These are phyloP conservation scores for Acaromyces ingoldii DNA, from an alignment of 1,284 basidiomycete genomes.

Conservation along the genomic window DNA sequence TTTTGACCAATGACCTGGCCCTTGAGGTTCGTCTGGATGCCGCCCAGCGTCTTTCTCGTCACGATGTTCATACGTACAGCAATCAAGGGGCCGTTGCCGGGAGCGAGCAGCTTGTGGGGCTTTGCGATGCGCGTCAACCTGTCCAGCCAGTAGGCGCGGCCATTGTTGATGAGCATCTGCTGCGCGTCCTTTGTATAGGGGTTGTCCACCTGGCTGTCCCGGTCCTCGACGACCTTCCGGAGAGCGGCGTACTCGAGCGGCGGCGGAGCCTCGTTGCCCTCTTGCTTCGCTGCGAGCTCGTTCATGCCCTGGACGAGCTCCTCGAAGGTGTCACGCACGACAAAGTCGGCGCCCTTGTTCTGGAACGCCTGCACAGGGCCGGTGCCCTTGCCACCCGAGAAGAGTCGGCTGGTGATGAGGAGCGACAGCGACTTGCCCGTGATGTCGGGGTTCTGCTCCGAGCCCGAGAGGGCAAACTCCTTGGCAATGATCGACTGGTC, in stretches of 20 bases:
- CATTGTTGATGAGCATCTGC: conserved; percentile 18
- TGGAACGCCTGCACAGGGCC: conserved; percentile 13
- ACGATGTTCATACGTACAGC: conserved; percentile 14
- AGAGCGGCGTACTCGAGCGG: conserved; percentile 3
- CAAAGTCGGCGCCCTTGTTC: conserved; percentile 14
- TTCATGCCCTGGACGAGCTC: conserved; percentile 18
- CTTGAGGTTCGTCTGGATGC: conserved; percentile 16
- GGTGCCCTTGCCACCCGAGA: conserved; percentile 9
- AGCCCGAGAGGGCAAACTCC: conserved; percentile 15
- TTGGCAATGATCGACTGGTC: conserved; percentile 13
- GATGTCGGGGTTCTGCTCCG: conserved; percentile 18
- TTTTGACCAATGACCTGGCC: conserved; percentile 9
- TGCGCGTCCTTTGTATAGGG: conserved; percentile 15
- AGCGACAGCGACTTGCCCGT: conserved; percentile 9
- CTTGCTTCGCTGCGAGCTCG: conserved; percentile 1
- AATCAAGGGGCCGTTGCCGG: conserved; percentile 10
- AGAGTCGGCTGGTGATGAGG: conserved; percentile 3
- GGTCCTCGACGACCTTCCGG: conserved; percentile 5
- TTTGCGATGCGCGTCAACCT: conserved; percentile 6
- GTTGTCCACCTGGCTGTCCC: conserved; percentile 12
- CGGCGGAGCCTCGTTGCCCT: conserved; percentile 4
- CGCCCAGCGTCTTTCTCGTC: conserved; percentile 18
- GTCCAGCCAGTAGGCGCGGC: conserved; percentile 10
- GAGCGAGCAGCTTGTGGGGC: conserved; percentile 12
- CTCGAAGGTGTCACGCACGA: conserved; percentile 4